These are phyloP conservation scores for Fusarium avenaceum DNA, from an alignment of 2,329 filamentous ascomycete genomes.

Conservation along the genomic window DNA sequence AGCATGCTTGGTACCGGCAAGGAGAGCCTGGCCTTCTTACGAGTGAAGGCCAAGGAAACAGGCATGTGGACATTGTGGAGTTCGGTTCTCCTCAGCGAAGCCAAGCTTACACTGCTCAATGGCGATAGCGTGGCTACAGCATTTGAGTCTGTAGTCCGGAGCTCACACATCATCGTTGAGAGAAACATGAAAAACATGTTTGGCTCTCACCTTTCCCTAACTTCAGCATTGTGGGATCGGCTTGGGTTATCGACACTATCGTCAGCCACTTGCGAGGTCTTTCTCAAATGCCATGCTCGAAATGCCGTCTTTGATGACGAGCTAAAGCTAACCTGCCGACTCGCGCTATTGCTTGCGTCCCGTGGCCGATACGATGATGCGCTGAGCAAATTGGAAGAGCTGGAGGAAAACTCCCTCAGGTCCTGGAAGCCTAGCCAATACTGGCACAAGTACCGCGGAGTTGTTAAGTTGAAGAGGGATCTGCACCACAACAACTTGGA, in stretches of 20 bases:
- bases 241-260: constrained; percentile 74
- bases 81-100: constrained; percentile 86
- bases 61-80: constrained; percentile 89
- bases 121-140: constrained; percentile 75
- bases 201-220: constrained; percentile 79
- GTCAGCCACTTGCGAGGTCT: constrained; percentile 75
- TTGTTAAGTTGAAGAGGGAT: constrained; percentile 74
- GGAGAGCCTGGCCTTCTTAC: constrained; percentile 86
- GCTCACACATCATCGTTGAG: constrained; percentile 84
- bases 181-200: constrained; percentile 80
- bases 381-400: constrained; percentile 55
- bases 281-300: constrained; percentile 77
- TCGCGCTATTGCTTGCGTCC: constrained; percentile 71
- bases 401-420: constrained; percentile 73
- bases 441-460: constrained; percentile 74
- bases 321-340: constrained; percentile 79
- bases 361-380: constrained; percentile 80
- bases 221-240: constrained; percentile 80
- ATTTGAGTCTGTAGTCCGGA: constrained; percentile 84
- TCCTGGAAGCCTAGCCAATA: constrained; percentile 84
- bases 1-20: constrained; percentile 83
- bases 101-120: constrained; percentile 80
- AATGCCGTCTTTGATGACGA: constrained; percentile 78
- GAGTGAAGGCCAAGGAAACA: constrained; percentile 85
- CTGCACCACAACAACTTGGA: constrained; percentile 68